Evolutionary conservation across 116 monocot genomes (phyloP).

Genomic region (Dioscorea cayenensis): DNA sequence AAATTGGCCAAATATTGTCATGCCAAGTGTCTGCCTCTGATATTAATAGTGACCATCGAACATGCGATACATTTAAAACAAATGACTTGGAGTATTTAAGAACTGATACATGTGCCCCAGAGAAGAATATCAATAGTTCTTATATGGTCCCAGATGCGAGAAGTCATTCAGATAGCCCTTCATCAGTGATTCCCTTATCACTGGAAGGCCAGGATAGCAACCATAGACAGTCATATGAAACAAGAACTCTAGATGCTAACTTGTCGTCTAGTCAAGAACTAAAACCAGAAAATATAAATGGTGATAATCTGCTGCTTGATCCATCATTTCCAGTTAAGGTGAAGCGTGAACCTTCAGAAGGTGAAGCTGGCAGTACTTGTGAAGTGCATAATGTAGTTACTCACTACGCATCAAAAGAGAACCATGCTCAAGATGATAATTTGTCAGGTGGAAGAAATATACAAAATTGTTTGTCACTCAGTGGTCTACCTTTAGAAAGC

Average conservation of each 20-base stretch:
- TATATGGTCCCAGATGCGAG: neutral
- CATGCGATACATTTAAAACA: too few relatives aligned
- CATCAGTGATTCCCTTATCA: neutral
- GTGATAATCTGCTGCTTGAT: conserved; percentile 5
- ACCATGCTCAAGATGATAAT: neutral
- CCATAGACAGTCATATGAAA: conserved; percentile 2
- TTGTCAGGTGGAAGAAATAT: neutral
- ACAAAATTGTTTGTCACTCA: neutral
- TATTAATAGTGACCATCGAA: neutral
- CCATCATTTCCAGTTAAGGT: neutral
- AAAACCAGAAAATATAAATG: neutral
- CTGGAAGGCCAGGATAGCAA: conserved; percentile 1
- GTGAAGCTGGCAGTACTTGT: neutral
- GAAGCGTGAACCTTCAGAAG: conserved; percentile 18
- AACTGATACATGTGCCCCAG: too few relatives aligned
- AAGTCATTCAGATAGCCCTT: neutral
- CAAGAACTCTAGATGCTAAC: neutral
- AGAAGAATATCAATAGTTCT: neutral
- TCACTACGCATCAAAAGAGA: neutral
- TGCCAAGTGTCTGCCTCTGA: conserved; percentile 1
- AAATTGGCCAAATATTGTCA: neutral
- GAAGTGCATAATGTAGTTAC: conserved; percentile 3
- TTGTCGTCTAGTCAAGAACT: neutral
- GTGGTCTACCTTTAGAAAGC: neutral
- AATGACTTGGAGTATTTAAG: too few relatives aligned